Evolutionary conservation across 2,329 filamentous ascomycete species (phyloP).

Genomic region (Aspergillus arachidicola): DNA sequence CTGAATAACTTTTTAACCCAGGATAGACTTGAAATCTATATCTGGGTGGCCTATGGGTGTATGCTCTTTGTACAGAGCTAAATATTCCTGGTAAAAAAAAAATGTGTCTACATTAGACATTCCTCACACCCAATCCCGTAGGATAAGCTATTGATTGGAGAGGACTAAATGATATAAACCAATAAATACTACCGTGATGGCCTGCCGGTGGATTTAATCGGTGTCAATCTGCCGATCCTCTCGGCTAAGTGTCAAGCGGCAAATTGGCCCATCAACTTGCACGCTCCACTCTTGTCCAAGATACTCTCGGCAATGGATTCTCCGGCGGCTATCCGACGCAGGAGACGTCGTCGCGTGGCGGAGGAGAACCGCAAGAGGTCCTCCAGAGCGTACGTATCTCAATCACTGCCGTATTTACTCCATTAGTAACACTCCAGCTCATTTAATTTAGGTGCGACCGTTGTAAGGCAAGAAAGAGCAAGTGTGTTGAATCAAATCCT

Average conservation of each 20-base stretch:
- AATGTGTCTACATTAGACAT: too few relatives aligned
- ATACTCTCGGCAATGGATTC: not conserved
- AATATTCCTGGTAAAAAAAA: too few relatives aligned
- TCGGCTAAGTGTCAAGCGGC: not conserved
- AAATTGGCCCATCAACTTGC: not conserved
- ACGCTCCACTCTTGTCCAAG: not conserved
- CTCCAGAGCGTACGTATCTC: not conserved
- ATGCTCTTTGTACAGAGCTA: too few relatives aligned
- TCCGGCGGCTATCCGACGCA: not conserved
- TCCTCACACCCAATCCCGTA: not conserved
- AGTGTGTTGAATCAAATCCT: not conserved
- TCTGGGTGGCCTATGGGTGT: too few relatives aligned
- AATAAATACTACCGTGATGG: not conserved
- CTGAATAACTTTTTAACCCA: not conserved
- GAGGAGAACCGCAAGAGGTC: not conserved
- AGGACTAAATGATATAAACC: not conserved
- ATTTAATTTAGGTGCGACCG: not conserved
- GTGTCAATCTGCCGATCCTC: not conserved
- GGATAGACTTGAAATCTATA: too few relatives aligned
- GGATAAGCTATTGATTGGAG: not conserved
- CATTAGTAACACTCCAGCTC: accelerated
- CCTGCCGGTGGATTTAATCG: too few relatives aligned
- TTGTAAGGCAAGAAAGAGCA: not conserved
- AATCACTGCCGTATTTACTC: not conserved
- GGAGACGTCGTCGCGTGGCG: not conserved